Evolutionary conservation across 202 grass and related monocot genomes (phyloP).

Genomic region (Alloteropsis angusta): DNA sequence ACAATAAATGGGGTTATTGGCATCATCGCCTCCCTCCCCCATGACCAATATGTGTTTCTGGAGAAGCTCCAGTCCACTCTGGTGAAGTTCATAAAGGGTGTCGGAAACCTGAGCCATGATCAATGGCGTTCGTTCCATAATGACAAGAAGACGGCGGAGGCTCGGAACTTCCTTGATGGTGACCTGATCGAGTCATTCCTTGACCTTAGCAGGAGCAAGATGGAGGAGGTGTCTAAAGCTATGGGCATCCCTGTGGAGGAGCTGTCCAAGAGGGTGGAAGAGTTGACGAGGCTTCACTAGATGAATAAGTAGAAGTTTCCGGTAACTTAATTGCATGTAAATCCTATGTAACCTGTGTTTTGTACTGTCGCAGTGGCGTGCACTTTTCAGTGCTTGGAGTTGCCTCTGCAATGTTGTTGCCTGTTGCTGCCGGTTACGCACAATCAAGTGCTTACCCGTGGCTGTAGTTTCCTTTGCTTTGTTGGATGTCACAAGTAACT

Average conservation of each 20-base stretch:
- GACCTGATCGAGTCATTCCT: conserved; percentile 96
- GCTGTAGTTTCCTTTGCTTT: background rate
- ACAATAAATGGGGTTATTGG: conserved; percentile 97
- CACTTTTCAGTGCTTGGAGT: background rate
- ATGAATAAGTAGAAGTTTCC: background rate
- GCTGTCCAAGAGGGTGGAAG: conserved; percentile 85
- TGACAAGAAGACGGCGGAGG: conserved; percentile 73
- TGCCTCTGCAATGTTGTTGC: background rate
- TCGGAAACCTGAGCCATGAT: conserved; percentile 84
- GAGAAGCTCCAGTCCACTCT: conserved; percentile 82
- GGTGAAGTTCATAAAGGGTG: conserved; percentile 92
- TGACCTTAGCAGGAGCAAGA: conserved; percentile 67
- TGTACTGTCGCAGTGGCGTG: background rate
- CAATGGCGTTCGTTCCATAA: conserved; percentile 95
- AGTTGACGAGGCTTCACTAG: conserved; percentile 89
- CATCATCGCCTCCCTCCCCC: conserved; percentile 81
- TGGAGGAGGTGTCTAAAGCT: conserved; percentile 77
- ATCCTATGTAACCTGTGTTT: background rate
- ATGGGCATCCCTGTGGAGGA: conserved; percentile 67
- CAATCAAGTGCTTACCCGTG: background rate
- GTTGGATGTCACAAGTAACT: background rate
- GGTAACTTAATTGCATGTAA: conserved; percentile 10
- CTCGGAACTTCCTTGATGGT: conserved; percentile 78
- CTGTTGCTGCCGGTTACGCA: background rate
- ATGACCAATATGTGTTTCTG: conserved; percentile 80